These are phyloP conservation scores for Paxillus ammoniavirescens DNA, from an alignment of 768 basidiomycete genomes.

Conservation along the genomic window DNA sequence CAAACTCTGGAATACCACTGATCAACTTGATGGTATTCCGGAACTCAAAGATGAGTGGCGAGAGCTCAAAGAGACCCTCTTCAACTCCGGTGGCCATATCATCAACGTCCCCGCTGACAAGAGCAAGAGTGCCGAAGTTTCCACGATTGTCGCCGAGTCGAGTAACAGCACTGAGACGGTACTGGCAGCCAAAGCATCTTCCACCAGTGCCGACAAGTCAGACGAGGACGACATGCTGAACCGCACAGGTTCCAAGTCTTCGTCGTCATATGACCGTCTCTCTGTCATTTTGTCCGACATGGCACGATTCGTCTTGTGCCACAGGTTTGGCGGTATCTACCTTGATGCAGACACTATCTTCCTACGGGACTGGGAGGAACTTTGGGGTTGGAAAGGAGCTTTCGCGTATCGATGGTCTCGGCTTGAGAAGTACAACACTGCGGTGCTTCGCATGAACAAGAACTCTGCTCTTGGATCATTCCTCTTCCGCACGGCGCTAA, in stretches of 20 bases:
- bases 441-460: slow-evolving; percentile 92
- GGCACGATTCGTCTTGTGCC: slow-evolving; percentile 96
- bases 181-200: slow-evolving; percentile 15
- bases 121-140: slow-evolving; percentile 26
- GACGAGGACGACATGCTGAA: slow-evolving; percentile 62
- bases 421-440: slow-evolving; percentile 92
- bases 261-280: slow-evolving; percentile 83
- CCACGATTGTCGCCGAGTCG: slow-evolving; percentile 13
- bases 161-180: slow-evolving; percentile 23
- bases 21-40: slow-evolving; percentile 88
- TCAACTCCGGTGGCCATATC: slow-evolving; percentile 84
- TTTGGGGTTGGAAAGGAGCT: slow-evolving; percentile 96
- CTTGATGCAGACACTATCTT: slow-evolving; percentile 96
- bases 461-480: slow-evolving; percentile 89
- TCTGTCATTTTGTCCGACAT: slow-evolving; percentile 95
- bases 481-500: slow-evolving; percentile 90
- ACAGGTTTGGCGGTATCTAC: slow-evolving; percentile 95
- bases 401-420: slow-evolving; percentile 98
- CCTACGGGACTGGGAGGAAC: slow-evolving; percentile 96
- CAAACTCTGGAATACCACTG: slow-evolving; percentile 98
- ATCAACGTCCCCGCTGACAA: slow-evolving; percentile 59
- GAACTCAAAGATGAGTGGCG: slow-evolving; percentile 94
- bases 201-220: slow-evolving; percentile 27
- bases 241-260: slow-evolving; percentile 86
- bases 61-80: slow-evolving; percentile 64